Evolutionary conservation across 495 filamentous ascomycete species (phyloP).

Genomic region (Cercophora scortea): DNA sequence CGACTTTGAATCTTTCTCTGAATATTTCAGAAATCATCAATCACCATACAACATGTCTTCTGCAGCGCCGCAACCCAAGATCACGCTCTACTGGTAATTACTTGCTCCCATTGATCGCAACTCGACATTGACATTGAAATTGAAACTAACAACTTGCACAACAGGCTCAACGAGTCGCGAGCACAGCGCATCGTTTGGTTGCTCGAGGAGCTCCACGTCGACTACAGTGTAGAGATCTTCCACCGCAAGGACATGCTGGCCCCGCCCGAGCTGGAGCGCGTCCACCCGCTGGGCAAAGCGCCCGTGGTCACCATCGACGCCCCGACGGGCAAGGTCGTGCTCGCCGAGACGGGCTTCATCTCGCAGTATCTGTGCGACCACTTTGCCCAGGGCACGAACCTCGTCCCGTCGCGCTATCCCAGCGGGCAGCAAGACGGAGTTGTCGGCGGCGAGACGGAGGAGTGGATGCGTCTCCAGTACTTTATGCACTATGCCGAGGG

Average conservation of each 20-base stretch:
- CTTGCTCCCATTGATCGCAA: not conserved
- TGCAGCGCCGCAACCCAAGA: not conserved
- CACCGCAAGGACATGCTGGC: conserved; percentile 57
- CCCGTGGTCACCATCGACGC: conserved; percentile 56
- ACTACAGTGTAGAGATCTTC: conserved; percentile 71
- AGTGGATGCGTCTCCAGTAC: conserved; percentile 70
- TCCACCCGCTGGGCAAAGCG: conserved; percentile 82
- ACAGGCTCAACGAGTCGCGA: conserved; percentile 69
- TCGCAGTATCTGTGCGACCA: conserved; percentile 74
- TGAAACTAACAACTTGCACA: not conserved
- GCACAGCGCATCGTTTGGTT: conserved; percentile 85
- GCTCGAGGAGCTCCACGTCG: conserved; percentile 71
- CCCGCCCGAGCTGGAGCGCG: conserved; percentile 59
- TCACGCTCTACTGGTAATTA: conserved; percentile 4
- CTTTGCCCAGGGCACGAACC: conserved; percentile 40
- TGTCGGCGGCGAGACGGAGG: conserved; percentile 63
- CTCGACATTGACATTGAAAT: not conserved
- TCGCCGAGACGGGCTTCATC: conserved; percentile 77
- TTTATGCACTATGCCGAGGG: conserved; percentile 75
- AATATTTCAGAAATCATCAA: too few species aligned
- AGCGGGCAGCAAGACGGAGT: conserved; percentile 45
- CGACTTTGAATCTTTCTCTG: too few species aligned
- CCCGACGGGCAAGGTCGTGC: conserved; percentile 38
- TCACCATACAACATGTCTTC: too few species aligned
- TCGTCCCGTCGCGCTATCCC: conserved; percentile 58